Conservation (phyloP, 192 early-diverging fungal species). For the Linnemannia hyalina region DNA sequence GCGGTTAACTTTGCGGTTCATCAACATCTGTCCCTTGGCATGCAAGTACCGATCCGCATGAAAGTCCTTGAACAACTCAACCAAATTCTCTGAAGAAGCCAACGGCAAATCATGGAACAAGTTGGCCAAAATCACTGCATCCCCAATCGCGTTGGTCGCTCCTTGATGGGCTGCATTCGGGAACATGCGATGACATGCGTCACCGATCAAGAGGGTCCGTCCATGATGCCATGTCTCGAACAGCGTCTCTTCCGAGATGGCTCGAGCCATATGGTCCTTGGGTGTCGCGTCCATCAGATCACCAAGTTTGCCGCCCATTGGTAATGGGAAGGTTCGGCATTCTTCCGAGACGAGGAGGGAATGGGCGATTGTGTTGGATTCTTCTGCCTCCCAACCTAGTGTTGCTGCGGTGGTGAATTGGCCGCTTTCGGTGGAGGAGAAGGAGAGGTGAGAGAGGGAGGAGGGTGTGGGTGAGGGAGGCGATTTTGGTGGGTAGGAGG, state of each 20-base stretch:
- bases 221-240: constrained; percentile 42
- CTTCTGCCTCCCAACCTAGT: constrained; percentile 8
- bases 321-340: constrained; percentile 3
- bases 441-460: background rate
- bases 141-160: constrained; percentile 8
- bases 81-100: constrained; percentile 14
- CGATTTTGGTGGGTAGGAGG: background rate
- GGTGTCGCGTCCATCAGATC: constrained; percentile 25
- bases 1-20: constrained; percentile 20
- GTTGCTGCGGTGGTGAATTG: background rate
- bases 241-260: constrained; percentile 12
- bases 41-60: constrained; percentile 26
- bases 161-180: constrained; percentile 29
- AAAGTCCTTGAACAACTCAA: constrained; percentile 38
- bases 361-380: background rate
- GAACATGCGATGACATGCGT: constrained; percentile 31
- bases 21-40: constrained; percentile 27
- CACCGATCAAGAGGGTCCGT: constrained; percentile 23
- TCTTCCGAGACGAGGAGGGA: constrained; percentile 11
- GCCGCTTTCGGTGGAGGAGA: background rate
- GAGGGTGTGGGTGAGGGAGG: constrained; percentile 23
- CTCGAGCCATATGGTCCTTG: constrained; percentile 5
- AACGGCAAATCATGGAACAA: constrained; percentile 24
- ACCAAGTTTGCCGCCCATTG: constrained; percentile 18
- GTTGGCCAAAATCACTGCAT: constrained; percentile 30